Evolutionary conservation across 1,139 yeast species (phyloP), one percentile per base, ranked within the genome.

Genomic region (Entelexis paramagnoliae): DNA sequence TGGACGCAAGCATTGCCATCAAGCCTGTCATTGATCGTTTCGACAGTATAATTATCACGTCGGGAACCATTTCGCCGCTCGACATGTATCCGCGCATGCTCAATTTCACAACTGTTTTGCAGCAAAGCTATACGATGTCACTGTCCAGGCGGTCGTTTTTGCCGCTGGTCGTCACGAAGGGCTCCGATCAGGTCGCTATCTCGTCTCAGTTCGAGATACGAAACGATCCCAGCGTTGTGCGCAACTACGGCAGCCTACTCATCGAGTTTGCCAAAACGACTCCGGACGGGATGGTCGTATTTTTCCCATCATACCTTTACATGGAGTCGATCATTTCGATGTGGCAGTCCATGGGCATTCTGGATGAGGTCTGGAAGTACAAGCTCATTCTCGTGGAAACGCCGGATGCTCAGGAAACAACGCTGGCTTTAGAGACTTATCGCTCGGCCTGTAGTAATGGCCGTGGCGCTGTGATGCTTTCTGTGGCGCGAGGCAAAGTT

Each of bases 1-100:
- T 93, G 49, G 99, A 91, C 70, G 98, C 98, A 0, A 88, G 96
- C 0, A 93, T 93, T 60, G 98, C 98, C 3, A 91, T 91, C 59
- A 91, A 88, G 64, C 98, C 99, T 0, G 91, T 91, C 0, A 91
- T 91, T 72, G 97, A 91, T 49, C 75, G 91, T 56, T 91, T 91
- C 64, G 81, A 87, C n/a, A 83, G 96, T 0, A 95, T 91, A 14
- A 83, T 91, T 55, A 91, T 91, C 56, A 91, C 99, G 0, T 86
- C 96, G 1, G 99, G 99, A 61, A 91, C 99, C 14, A 89, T 91
- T 45, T 91, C 98, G 0, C 99, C 99, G 0, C 76, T 91, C 66
- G 98, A 93, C 64, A 91, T 91, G 99, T 91, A 91, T 65, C 99
- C 99, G 6, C 82, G 87, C 62, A 91, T 91, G 98, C 73, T 91